phyloP scores from a whole-genome alignment of 108 stramenopile species.

The Fragilariopsis cylindrus region DNA sequence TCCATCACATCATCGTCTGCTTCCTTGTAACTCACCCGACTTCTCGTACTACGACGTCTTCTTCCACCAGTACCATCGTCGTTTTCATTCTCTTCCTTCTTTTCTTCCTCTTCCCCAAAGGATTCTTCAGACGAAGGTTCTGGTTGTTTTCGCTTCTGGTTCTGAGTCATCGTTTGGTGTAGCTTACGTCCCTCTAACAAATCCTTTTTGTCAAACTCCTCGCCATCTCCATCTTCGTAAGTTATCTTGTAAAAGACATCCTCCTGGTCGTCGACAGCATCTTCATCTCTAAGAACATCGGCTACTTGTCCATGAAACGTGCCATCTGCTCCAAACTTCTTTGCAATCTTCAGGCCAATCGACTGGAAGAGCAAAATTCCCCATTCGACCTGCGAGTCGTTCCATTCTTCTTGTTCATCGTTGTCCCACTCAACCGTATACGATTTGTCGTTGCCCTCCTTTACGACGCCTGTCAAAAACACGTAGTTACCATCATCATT shows the following conservation, averaged over 20 bases:
- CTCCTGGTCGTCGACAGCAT: not conserved
- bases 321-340: slow-evolving; percentile 21
- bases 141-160: not conserved
- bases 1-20: not conserved
- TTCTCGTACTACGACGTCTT: not conserved
- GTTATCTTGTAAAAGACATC: slow-evolving; percentile 14
- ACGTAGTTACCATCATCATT: not conserved
- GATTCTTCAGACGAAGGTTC: not conserved
- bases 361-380: slow-evolving; percentile 11
- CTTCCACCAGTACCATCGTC: slow-evolving; percentile 8
- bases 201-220: slow-evolving; percentile 22
- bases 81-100: not conserved
- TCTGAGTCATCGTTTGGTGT: slow-evolving; percentile 8
- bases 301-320: slow-evolving; percentile 18
- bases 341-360: slow-evolving; percentile 18
- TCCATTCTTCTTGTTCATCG: slow-evolving; percentile 11
- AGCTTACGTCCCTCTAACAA: slow-evolving; percentile 8
- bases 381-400: slow-evolving; percentile 21
- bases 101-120: not conserved
- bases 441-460: slow-evolving; percentile 7
- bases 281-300: not conserved
- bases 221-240: slow-evolving; percentile 31
- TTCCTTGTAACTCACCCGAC: not conserved
- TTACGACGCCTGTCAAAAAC: slow-evolving; percentile 4
- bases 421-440: slow-evolving; percentile 12